phyloP scores from a whole-genome alignment of 83 land plant genomes.

The Picea abies region DNA sequence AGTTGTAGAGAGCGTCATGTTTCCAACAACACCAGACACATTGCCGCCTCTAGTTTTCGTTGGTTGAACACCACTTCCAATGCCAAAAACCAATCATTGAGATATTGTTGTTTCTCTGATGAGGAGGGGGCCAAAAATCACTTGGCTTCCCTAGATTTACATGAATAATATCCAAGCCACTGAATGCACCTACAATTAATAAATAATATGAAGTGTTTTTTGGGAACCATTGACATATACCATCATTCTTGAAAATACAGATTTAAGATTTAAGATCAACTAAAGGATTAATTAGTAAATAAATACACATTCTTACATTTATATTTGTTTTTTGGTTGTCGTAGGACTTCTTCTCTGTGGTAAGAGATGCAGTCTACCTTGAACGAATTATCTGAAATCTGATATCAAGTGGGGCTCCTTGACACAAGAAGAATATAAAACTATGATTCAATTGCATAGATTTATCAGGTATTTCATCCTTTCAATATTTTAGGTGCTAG shows the following conservation, averaged over 20 bases:
- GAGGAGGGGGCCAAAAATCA: slow-evolving; percentile 76
- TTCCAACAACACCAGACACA: slow-evolving; percentile 19
- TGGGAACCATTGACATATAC: slow-evolving; percentile 1
- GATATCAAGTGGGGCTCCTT: no score
- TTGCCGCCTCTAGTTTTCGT: background rate
- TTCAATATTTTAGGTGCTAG: no score
- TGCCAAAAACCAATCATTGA: slow-evolving; percentile 55
- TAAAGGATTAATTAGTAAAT: background rate
- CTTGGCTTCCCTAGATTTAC: slow-evolving; percentile 74
- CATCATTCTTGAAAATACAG: slow-evolving; percentile 12
- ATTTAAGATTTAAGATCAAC: slow-evolving; percentile 12
- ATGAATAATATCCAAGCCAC: slow-evolving; percentile 58
- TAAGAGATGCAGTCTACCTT: no score
- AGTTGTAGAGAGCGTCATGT: slow-evolving; percentile 16
- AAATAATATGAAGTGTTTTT: slow-evolving; percentile 52
- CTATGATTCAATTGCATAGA: no score
- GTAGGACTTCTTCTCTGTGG: no score
- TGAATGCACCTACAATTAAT: slow-evolving; percentile 56
- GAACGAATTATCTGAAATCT: no score
- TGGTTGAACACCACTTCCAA: slow-evolving; percentile 19
- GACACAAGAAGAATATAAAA: no score
- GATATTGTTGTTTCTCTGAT: slow-evolving; percentile 32
- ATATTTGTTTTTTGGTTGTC: no score
- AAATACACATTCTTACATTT: no score
- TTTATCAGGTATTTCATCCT: no score